Conservation (phyloP, 1,139 yeast species). For the Saccharomyces hybrid region DNA sequence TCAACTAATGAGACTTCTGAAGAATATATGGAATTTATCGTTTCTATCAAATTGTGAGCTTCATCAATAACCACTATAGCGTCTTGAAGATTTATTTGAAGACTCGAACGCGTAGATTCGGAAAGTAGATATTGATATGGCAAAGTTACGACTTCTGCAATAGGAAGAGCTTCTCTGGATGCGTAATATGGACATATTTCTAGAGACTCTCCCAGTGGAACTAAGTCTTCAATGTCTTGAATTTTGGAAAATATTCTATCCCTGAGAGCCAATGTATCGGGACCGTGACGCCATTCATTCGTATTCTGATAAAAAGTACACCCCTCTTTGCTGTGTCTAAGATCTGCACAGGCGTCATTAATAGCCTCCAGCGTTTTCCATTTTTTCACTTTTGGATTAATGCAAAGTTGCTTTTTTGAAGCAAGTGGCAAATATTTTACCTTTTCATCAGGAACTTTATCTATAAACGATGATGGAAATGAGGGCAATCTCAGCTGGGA, state of each 20-base stretch:
- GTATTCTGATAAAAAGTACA: constrained; percentile 46
- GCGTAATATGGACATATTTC: constrained; percentile 80
- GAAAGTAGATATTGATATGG: constrained; percentile 81
- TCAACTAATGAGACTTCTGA: constrained; percentile 48
- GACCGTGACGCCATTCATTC: constrained; percentile 25
- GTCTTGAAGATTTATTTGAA: constrained; percentile 53
- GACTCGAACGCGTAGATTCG: constrained; percentile 50
- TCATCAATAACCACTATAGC: constrained; percentile 81
- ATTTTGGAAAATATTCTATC: constrained; percentile 55
- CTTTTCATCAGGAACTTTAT: constrained; percentile 37
- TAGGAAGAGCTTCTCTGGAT: constrained; percentile 45
- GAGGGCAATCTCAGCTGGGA: constrained; percentile 58
- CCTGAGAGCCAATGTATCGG: constrained; percentile 42
- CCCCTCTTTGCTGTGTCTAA: constrained; percentile 45
- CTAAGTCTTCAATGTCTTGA: constrained; percentile 79
- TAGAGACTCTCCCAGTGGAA: constrained; percentile 47
- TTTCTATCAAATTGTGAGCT: constrained; percentile 83
- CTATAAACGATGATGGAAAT: constrained; percentile 54
- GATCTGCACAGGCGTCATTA: constrained; percentile 76
- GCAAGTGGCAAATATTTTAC: constrained; percentile 63
- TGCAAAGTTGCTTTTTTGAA: constrained; percentile 80
- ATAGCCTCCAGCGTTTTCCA: constrained; percentile 47
- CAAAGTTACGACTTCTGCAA: constrained; percentile 67
- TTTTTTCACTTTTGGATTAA: constrained; percentile 53
- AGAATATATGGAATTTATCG: constrained; percentile 65